These are phyloP conservation scores for Scenedesmus sp. DNA, from an alignment of 163 green algal species.

Conservation along the genomic window DNA sequence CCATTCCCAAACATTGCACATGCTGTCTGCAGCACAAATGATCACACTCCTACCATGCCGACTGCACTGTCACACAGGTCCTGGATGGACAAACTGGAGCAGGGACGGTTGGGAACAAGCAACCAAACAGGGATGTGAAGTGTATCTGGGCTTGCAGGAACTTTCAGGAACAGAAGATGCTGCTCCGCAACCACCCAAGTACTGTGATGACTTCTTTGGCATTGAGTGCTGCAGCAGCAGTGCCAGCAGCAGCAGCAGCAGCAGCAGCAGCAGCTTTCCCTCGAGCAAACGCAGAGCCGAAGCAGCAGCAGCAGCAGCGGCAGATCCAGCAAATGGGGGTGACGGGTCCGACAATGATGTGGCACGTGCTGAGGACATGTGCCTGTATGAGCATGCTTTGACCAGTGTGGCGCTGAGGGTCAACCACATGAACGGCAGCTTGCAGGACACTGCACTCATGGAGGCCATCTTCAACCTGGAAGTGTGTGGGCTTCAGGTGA, in stretches of 20 bases:
- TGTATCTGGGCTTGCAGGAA: background rate
- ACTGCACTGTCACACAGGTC: background rate
- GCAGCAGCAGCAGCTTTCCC: background rate
- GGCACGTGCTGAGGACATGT: background rate
- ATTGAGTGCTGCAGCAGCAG: background rate
- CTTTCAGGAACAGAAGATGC: background rate
- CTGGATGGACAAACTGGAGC: background rate
- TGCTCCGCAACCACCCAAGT: background rate
- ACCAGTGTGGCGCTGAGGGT: background rate
- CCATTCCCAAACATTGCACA: background rate
- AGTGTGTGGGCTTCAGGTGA: background rate
- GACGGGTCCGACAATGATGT: background rate
- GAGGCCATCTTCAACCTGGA: background rate
- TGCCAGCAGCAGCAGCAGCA: background rate
- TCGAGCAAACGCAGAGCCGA: background rate
- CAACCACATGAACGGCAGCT: constrained; percentile 15
- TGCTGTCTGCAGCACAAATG: background rate
- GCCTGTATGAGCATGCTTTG: background rate
- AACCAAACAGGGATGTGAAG: background rate
- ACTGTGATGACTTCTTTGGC: background rate
- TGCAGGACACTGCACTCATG: background rate
- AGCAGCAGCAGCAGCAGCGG: background rate
- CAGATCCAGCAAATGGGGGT: background rate
- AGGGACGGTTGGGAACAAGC: background rate
- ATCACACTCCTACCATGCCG: background rate